Base-by-base conservation (phyloP, 2,329 filamentous ascomycete genomes). In the Paraphoma chrysanthemicola region DNA sequence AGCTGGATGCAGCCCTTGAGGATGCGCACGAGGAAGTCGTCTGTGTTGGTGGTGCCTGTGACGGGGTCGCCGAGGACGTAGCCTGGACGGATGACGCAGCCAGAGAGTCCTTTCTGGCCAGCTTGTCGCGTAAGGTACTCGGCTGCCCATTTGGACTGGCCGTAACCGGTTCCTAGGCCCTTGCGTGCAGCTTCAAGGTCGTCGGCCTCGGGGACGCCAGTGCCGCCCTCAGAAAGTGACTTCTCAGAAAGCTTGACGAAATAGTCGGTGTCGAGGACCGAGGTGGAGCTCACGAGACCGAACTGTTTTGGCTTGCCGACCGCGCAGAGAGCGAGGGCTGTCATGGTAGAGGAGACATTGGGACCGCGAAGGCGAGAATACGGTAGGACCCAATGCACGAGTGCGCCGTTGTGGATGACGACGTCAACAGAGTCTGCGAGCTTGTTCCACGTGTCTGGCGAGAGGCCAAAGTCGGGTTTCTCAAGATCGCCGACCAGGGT, bases 1-100 rank as follows among this genome's bases (percentile, higher is more conserved):
- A 97, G 82, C 77, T 98, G 93, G 48, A 96, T 81, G 69, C 92
- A 96, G 54, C 92, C 93, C 80, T 97, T 97, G 54, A 89, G 80
- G 79, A 97, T 86, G 39, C 94, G 87, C 62, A 97, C 85, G 6
- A 98, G 80, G 81, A 97, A 98, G 77, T 97, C 94, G 70, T 98
- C 94, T 1, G 88, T 93, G 75, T 92, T 73, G 80, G 90, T 60
- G 86, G 85, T 80, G 49, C 93, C 93, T 11, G 85, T 87, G 44
- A 82, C 77, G 1, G 86, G 84, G 72, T 93, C 88, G 23, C 93
- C 94, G 4, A 90, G 83, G 38, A 97, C 88, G 74, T 97, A 97
- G 30, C 94, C 93, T 3, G 94, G 90, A 11, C 94, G 87, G 47
- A 97, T 82, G 42, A 97, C 86, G 18, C 88, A 85, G 14, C 92